Base-by-base conservation (phyloP, 2,329 filamentous ascomycete species). In the Sordariomycetes sp. region DNA sequence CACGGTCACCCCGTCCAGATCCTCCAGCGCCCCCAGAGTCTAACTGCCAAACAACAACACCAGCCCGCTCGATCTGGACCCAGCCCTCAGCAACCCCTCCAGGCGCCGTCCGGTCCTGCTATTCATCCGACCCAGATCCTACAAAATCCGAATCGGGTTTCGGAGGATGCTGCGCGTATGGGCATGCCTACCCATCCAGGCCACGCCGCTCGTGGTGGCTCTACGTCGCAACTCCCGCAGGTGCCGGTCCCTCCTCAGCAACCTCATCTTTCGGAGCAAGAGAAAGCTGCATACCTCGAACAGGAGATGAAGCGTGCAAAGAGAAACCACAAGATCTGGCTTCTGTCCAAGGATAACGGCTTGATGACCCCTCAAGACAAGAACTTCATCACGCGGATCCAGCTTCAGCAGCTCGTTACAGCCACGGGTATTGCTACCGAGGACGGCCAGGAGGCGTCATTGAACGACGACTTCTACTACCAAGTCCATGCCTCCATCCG, bases 301-400 rank as follows among this genome's bases (percentile, higher is more conserved):
- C 92, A 96, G 70, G 94, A 99, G 71, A 92, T 92, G 0, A 94
- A 92, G 73, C 86, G 94, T 55, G 92, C 94, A 6, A 99, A 99
- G 78, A 85, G 94, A 50, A 97, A 99, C 68, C 93, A 97, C 76
- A 99, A 99, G 77, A 97, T 99, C 61, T 93, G 92, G 74, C 78
- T 95, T 50, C 76, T 97, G 57, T 96, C 90, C 25, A 91, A 90
- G 73, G 91, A 96, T 66, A 99, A 99, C 67, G 94, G 94, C 25
- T 75, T 99, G 61, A 99, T 99, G 94, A 99, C 94, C 3, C 94
- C 94, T 0, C 93, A 97, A 69, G 94, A 99, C 74, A 99, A 99
- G 79, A 99, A 97, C 70, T 99, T 97, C 73, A 96, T 99, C 64
- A 97, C 94, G 5, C 86, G 94, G 20, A 99, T 99, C 63, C 94